phyloP scores from a whole-genome alignment of 441 rosid genomes.

The Pelargonium hybrid region DNA sequence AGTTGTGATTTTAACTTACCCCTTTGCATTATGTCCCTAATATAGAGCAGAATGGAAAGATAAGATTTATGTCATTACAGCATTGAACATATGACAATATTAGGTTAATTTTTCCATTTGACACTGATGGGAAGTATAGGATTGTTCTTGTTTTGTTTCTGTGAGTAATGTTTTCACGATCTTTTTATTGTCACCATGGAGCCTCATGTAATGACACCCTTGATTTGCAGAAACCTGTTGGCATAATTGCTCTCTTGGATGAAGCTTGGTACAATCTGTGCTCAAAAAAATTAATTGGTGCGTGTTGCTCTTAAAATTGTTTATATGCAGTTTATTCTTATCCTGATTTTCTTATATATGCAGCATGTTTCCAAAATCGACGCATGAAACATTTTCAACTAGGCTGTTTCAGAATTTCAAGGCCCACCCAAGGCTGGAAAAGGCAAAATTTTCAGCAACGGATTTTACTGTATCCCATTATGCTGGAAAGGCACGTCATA shows the following conservation, averaged over 20 bases:
- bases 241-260: constrained; percentile 94
- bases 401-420: constrained; percentile 91
- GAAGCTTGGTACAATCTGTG: constrained; percentile 84
- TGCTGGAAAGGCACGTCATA: constrained; percentile 82
- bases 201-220: neutral
- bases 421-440: constrained; percentile 77
- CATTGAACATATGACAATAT: neutral
- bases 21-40: neutral
- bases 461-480: constrained; percentile 96
- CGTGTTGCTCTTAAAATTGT: constrained; percentile 9
- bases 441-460: constrained; percentile 85
- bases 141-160: neutral
- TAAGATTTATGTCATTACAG: neutral
- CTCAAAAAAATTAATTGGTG: constrained; percentile 11
- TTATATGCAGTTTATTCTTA: constrained; percentile 3
- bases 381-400: constrained; percentile 95
- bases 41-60: neutral
- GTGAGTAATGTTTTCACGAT: neutral
- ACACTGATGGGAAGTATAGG: neutral
- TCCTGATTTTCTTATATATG: constrained; percentile 15
- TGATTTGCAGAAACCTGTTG: constrained; percentile 93
- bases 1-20: neutral
- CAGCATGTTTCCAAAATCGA: constrained; percentile 98
- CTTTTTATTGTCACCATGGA: constrained; percentile 5
- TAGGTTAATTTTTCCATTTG: neutral